Evolutionary conservation across 805 yeast species (phyloP).

Genomic region (Cyberlindnera misumaiensis): DNA sequence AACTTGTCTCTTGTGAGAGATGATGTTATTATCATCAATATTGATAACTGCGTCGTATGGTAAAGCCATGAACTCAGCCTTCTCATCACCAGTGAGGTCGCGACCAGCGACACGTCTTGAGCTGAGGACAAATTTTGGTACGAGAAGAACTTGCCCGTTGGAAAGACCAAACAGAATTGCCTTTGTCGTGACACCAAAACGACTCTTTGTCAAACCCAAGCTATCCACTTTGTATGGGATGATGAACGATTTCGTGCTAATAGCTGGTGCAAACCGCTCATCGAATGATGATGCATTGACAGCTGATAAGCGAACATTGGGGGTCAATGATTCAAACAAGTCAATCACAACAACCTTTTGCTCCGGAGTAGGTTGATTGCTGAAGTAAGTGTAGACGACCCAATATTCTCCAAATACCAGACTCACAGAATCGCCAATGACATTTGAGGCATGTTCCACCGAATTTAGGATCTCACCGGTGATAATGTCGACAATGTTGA

Average conservation of each 20-base stretch:
- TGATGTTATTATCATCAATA: conserved; percentile 38
- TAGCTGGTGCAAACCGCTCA: conserved; percentile 36
- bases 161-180: conserved; percentile 53
- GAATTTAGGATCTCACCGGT: conserved; percentile 58
- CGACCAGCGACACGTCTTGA: conserved; percentile 62
- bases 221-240: conserved; percentile 52
- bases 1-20: conserved; percentile 47
- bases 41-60: conserved; percentile 63
- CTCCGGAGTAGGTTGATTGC: conserved; percentile 41
- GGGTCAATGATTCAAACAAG: conserved; percentile 59
- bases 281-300: conserved; percentile 25
- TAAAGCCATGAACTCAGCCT: conserved; percentile 47
- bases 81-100: conserved; percentile 44
- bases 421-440: conserved; percentile 36
- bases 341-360: conserved; percentile 67
- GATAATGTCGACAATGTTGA: conserved; percentile 58
- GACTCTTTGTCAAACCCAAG: conserved; percentile 50
- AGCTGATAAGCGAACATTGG: conserved; percentile 37
- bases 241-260: conserved; percentile 49
- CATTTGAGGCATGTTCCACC: conserved; percentile 34
- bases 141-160: conserved; percentile 53
- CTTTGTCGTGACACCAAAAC: conserved; percentile 61
- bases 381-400: conserved; percentile 62
- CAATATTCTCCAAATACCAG: conserved; percentile 77
- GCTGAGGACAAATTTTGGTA: conserved; percentile 67